These are phyloP conservation scores for Peniophora sp. DNA, from an alignment of 1,284 basidiomycete genomes.

Conservation along the genomic window DNA sequence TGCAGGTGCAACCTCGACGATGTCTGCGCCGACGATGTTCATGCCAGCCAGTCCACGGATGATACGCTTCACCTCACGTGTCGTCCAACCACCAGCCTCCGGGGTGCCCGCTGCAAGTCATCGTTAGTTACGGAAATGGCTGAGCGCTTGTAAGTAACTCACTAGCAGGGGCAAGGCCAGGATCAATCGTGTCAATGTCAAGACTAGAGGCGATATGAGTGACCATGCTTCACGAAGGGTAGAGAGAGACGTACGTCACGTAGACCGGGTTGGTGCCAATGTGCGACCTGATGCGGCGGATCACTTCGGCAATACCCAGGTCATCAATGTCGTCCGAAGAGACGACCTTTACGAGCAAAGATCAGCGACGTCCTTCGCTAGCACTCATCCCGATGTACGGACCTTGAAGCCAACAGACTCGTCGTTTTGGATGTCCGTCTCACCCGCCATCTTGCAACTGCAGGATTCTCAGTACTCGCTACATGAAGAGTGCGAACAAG, in stretches of 20 bases:
- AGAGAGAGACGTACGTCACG: slow-evolving; percentile 40
- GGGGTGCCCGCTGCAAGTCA: slow-evolving; percentile 63
- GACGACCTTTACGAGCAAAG: slow-evolving; percentile 30
- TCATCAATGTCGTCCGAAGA: slow-evolving; percentile 75
- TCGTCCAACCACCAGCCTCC: slow-evolving; percentile 77
- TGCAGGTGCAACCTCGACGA: slow-evolving; percentile 79
- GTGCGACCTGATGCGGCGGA: slow-evolving; percentile 52
- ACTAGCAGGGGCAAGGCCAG: slow-evolving; percentile 75
- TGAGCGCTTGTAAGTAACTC: slow-evolving; percentile 19
- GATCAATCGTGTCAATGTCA: slow-evolving; percentile 78
- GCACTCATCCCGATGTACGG: no score
- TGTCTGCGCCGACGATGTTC: slow-evolving; percentile 70
- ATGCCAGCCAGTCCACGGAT: slow-evolving; percentile 69
- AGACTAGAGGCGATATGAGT: slow-evolving; percentile 25
- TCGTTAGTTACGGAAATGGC: background rate
- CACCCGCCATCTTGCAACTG: slow-evolving; percentile 31
- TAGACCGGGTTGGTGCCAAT: slow-evolving; percentile 70
- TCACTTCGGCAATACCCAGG: slow-evolving; percentile 52
- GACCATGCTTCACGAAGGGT: background rate
- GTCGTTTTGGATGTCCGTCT: slow-evolving; percentile 56
- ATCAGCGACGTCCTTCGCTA: no score
- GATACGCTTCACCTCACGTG: slow-evolving; percentile 74
- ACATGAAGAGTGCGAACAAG: no score
- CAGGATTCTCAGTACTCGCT: no score
- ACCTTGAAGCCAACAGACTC: slow-evolving; percentile 54